Percentiles rank a stretch among this genome's conserved stretches.
These are phyloP conservation scores for Xylariales sp. DNA, from an alignment of 2,329 filamentous ascomycete genomes.

Conservation along the genomic window DNA sequence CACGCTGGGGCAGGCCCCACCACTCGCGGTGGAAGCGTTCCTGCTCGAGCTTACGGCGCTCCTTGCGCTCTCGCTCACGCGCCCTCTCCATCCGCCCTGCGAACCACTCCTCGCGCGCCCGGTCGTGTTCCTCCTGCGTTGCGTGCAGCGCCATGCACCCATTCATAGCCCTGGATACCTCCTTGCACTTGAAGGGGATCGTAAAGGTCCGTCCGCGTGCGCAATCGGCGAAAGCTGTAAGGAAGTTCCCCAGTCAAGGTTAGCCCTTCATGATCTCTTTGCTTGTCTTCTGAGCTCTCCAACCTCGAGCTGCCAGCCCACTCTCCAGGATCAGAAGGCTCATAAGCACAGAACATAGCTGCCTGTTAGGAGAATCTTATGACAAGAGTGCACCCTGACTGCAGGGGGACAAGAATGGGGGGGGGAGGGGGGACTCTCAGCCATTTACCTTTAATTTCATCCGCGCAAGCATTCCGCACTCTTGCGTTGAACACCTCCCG, in stretches of 20 bases:
- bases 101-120: conserved; percentile 92
- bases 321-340: too few relatives aligned
- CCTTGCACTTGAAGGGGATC: conserved; percentile 80
- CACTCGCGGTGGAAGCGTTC: conserved; percentile 63
- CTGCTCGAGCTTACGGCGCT: conserved; percentile 55
- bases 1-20: conserved; percentile 60
- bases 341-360: too few relatives aligned
- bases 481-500: conserved; percentile 44
- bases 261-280: too few relatives aligned
- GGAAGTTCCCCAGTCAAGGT: too few relatives aligned
- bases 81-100: conserved; percentile 67
- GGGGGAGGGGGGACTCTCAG: conserved; percentile 2
- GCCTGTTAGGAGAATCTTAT: too few relatives aligned
- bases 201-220: conserved; percentile 81
- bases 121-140: conserved; percentile 79
- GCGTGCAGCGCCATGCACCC: conserved; percentile 86
- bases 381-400: not conserved
- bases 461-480: conserved; percentile 70
- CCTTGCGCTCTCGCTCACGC: conserved; percentile 60
- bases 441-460: conserved; percentile 69
- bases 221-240: conserved; percentile 88
- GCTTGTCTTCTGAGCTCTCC: too few relatives aligned
- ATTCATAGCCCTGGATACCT: conserved; percentile 83
- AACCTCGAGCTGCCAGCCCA: too few relatives aligned
- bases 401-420: conserved; percentile 1